phyloP scores from a whole-genome alignment of 169 alveolate genomes.

The Eimeria brunetti region DNA sequence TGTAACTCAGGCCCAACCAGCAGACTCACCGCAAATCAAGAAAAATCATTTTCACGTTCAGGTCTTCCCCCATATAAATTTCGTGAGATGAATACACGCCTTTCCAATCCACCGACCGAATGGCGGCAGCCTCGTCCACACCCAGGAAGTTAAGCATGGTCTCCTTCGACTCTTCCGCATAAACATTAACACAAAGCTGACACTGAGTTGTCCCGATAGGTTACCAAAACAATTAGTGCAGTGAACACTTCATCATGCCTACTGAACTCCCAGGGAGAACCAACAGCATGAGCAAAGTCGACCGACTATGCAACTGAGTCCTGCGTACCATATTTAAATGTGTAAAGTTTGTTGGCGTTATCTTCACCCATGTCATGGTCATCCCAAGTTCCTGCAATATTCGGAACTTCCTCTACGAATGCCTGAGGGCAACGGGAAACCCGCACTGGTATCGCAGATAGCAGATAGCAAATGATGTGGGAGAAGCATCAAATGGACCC shows the following conservation, averaged over 20 bases:
- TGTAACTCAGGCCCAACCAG: not conserved
- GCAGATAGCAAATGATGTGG: not conserved
- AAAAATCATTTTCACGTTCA: slow-evolving; percentile 43
- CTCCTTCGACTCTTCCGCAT: slow-evolving; percentile 53
- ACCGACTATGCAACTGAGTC: not conserved
- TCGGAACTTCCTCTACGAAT: slow-evolving; percentile 35
- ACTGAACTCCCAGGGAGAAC: not conserved
- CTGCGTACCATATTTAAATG: slow-evolving; percentile 64
- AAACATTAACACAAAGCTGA: not conserved
- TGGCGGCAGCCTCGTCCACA: slow-evolving; percentile 39
- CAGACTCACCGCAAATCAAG: slow-evolving; percentile 45
- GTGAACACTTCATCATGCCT: not conserved
- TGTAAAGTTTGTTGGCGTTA: slow-evolving; percentile 57
- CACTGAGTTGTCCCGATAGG: not conserved
- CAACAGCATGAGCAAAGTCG: not conserved
- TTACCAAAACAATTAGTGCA: not conserved
- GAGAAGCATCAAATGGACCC: not conserved
- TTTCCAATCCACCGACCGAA: slow-evolving; percentile 67
- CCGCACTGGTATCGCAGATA: not conserved
- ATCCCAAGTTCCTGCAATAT: slow-evolving; percentile 71
- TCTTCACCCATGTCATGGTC: slow-evolving; percentile 81
- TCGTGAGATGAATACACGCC: slow-evolving; percentile 71
- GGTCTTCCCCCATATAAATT: slow-evolving; percentile 31
- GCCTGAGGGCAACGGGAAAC: slow-evolving; percentile 29
- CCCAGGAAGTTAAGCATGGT: slow-evolving; percentile 61